Evolutionary conservation across 2,329 filamentous ascomycete genomes (phyloP).

Genomic region (Blastomyces percursus): DNA sequence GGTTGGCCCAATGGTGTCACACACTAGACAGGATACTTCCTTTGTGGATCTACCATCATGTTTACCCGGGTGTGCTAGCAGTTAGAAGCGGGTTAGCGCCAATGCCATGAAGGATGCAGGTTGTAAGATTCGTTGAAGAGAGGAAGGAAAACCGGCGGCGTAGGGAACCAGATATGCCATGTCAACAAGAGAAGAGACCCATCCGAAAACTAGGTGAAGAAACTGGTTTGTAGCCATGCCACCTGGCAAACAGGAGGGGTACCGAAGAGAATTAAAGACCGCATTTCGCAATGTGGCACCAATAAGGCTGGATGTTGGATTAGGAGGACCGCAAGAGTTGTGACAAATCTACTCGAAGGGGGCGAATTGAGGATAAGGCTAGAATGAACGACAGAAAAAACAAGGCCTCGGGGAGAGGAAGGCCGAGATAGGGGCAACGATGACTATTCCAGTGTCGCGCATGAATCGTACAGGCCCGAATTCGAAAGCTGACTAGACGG

Average conservation of each 20-base stretch:
- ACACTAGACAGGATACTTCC: neutral
- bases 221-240: constrained; percentile 7
- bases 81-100: neutral
- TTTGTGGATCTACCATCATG: neutral
- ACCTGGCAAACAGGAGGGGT: constrained; percentile 13
- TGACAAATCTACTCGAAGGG: neutral
- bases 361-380: neutral
- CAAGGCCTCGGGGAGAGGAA: neutral
- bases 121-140: neutral
- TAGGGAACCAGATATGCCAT: constrained; percentile 8
- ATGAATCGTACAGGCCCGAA: constrained; percentile 5
- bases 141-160: neutral
- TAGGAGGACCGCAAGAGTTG: neutral
- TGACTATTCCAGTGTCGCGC: constrained; percentile 7
- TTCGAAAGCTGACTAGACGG: neutral
- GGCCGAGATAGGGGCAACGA: neutral
- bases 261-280: neutral
- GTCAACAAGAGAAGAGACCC: neutral
- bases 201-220: neutral
- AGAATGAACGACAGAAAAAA: constrained; percentile 9
- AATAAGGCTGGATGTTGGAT: constrained; percentile 6
- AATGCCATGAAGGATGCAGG: neutral
- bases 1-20: neutral
- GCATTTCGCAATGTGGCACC: constrained; percentile 14
- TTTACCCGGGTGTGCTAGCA: neutral